Evolutionary conservation across 805 yeast species (phyloP), one percentile per base, ranked within the genome.

Genomic region (Barnettozyma vustinii): DNA sequence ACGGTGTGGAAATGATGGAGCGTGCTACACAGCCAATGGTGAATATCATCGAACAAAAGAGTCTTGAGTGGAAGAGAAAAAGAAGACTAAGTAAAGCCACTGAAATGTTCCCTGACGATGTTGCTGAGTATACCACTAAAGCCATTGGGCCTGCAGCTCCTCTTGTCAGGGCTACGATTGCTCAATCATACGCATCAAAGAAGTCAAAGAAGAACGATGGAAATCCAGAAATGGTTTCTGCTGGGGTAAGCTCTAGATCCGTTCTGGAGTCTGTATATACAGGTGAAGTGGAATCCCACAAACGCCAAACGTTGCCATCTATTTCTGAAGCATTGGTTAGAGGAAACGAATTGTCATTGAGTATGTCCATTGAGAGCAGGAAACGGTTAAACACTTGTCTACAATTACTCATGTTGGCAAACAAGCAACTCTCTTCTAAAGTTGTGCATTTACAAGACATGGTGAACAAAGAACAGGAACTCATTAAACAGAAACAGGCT

Each of bases 361-460:
- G 62, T 39, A 68, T 81, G 62, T 76, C 85, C 0, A 74, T 80
- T 48, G 96, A 88, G 59, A 84, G 91, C 23, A 79, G 87, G 51
- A 83, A 83, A 55, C 75, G 91, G 54, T 62, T 90, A 42, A 82
- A 86, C 35, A 85, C 92, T 60, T 81, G 96, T 58, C 73, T 91
- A 42, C 91, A 89, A 56, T 73, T 91, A 46, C 70, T 90, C 48
- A 84, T 84, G 60, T 71, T 88, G 44, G 97, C 97, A 3, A 90
- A 88, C 59, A 80, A 79, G 49, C 88, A 84, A 57, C 73, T 90
- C 30, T 81, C 84, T 42, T 71, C 77, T 43, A 81, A 88, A 55
- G 85, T 90, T 18, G 73, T 73, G 47, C 75, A 73, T 50, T 69
- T 90, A 37, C 90, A 85, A 58, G 72, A 69, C n/a, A 57, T 72